Base-by-base conservation (phyloP, 2,329 filamentous ascomycete species). In the Trichoderma koningii region DNA sequence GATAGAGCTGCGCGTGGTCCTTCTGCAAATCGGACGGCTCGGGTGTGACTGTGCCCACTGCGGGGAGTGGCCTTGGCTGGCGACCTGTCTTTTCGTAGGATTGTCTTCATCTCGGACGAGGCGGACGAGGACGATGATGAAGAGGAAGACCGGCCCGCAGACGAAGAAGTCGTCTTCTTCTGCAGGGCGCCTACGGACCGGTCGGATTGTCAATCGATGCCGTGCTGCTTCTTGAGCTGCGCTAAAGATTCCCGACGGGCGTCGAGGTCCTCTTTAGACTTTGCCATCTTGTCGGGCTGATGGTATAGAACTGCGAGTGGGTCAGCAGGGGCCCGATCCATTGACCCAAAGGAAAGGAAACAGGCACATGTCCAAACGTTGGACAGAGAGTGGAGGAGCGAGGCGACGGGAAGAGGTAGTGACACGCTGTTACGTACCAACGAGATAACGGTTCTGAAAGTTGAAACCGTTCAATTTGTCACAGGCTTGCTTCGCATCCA, bases 401-500 rank as follows among this genome's bases (percentile, higher is more conserved):
- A 38, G 12, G 34, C 9, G 9, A 30, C 7, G 6, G 17, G 30
- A 17, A 34, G 19, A 30, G 5, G 28, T 10, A 17, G 10, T 42
- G 48, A 64, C 34, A 50, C 21, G 23, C 47, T 7, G 34, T 14
- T 21, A 56, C 92, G 68, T 87, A 96, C 92, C 93, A 75, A 99
- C 95, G 73, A 99, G 91, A 81, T 99, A 99, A 78, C 95, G 91
- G 82, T 94, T 97, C 84, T 99, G 95, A 80, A 99, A 99, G 84
- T 99, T 99, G 88, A 96, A 99, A 77, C 95, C 95, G 84, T 99
- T 99, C 79, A 99, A 85, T 84, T 98, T 97, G 84, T 99, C 95
- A 85, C 95, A 98, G 76, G 95, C 95, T 81, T 93, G 89, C 83
- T 99, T 99, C 71, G 95, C 93, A 85, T 99, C 95, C 86, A 95